phyloP scores from a whole-genome alignment of 805 yeast species.

The Metschnikowia peoriensis region DNA sequence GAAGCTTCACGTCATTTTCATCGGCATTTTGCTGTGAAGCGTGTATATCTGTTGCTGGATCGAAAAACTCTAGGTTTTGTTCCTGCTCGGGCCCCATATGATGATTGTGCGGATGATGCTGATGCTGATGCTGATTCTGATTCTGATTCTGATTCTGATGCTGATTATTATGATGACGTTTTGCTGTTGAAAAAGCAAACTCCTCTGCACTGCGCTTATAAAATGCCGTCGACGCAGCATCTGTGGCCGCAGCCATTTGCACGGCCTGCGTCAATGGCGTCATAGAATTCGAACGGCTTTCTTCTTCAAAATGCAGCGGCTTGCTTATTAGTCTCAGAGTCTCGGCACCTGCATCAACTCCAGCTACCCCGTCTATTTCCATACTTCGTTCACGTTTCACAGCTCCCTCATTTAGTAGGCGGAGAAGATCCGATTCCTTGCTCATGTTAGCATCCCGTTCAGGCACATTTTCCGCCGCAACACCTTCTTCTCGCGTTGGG shows the following conservation, averaged over 20 bases:
- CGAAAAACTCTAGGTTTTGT: conserved; percentile 36
- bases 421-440: conserved; percentile 44
- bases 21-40: neutral
- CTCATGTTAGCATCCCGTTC: neutral
- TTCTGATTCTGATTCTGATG: neutral
- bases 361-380: neutral
- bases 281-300: conserved; percentile 16
- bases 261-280: conserved; percentile 44
- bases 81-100: neutral
- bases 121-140: neutral
- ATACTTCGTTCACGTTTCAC: neutral
- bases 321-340: neutral
- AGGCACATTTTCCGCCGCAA: neutral
- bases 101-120: conserved; percentile 2
- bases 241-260: conserved; percentile 36
- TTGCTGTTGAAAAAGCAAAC: conserved; percentile 7
- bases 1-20: neutral
- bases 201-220: conserved; percentile 10
- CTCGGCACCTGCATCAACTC: neutral
- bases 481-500: neutral
- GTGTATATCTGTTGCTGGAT: neutral
- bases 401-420: conserved; percentile 39
- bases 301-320: conserved; percentile 1
- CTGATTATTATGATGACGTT: conserved; percentile 2
- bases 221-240: conserved; percentile 3